Percentiles rank a stretch among this genome's conserved stretches.
phyloP scores from a whole-genome alignment of 306 rosid genomes.

The Cicer cuneatum region DNA sequence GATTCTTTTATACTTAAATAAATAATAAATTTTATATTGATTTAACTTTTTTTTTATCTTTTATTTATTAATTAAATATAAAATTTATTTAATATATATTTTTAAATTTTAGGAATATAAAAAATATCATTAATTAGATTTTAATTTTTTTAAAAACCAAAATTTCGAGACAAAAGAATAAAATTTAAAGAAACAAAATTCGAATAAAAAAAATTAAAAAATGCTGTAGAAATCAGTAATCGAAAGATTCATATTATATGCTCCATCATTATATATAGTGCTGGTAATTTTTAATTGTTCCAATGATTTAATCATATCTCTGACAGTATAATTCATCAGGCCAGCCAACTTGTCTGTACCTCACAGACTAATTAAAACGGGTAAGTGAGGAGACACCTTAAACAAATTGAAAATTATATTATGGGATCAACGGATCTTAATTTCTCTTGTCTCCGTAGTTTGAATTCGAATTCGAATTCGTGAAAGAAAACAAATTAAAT shows the following conservation, averaged over 20 bases:
- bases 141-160: no score
- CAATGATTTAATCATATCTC: constrained; percentile 77
- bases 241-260: background rate
- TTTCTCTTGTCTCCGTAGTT: constrained; percentile 18
- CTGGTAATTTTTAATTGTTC: constrained; percentile 49
- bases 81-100: no score
- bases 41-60: no score
- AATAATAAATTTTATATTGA: no score
- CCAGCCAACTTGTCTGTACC: constrained; percentile 62
- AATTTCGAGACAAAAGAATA: no score
- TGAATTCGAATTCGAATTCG: constrained; percentile 41
- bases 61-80: no score
- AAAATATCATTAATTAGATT: no score
- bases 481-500: constrained; percentile 50
- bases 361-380: constrained; percentile 44
- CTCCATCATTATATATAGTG: background rate
- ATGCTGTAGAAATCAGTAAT: no score
- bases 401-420: constrained; percentile 36
- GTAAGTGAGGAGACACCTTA: constrained; percentile 8
- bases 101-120: no score
- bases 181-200: no score
- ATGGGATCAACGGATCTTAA: constrained; percentile 38
- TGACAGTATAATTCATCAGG: constrained; percentile 49
- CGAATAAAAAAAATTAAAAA: no score
- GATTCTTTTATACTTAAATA: no score